phyloP scores from a whole-genome alignment of 305 asterid species.

The Fraxinus ornus region DNA sequence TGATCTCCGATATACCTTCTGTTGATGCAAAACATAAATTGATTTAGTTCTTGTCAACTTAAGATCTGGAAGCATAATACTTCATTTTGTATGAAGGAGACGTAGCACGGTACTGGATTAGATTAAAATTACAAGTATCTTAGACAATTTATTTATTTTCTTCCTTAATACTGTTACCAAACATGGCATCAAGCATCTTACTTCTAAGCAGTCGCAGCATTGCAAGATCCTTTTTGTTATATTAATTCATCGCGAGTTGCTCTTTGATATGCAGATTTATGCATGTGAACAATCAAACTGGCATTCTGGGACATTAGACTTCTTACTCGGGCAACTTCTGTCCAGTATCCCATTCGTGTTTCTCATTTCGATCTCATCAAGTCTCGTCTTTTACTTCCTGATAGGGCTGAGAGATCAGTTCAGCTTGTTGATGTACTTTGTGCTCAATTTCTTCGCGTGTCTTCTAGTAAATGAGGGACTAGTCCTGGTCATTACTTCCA shows the following conservation, averaged over 20 bases:
- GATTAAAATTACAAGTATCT: not conserved
- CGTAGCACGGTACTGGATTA: not conserved
- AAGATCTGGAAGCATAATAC: not conserved
- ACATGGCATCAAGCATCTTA: not conserved
- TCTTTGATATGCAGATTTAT: conserved; percentile 45
- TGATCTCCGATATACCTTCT: not conserved
- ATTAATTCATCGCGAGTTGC: not conserved
- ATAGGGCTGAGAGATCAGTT: conserved; percentile 79
- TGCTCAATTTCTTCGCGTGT: conserved; percentile 78
- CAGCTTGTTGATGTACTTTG: conserved; percentile 82
- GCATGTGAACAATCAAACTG: conserved; percentile 59
- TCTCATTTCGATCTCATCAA: conserved; percentile 85
- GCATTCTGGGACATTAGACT: conserved; percentile 78
- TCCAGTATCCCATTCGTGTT: conserved; percentile 88
- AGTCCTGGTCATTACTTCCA: conserved; percentile 63
- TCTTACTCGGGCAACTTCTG: conserved; percentile 67
- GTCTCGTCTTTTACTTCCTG: conserved; percentile 90
- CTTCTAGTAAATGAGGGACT: conserved; percentile 89
- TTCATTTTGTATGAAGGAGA: not conserved
- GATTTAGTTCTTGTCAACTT: not conserved
- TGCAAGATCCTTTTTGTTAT: not conserved
- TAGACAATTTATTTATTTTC: not conserved
- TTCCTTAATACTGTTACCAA: not conserved
- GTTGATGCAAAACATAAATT: not conserved
- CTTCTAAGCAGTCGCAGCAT: not conserved